These are phyloP conservation scores for Calycina marina DNA, from an alignment of 2,329 filamentous ascomycete species.

Conservation along the genomic window DNA sequence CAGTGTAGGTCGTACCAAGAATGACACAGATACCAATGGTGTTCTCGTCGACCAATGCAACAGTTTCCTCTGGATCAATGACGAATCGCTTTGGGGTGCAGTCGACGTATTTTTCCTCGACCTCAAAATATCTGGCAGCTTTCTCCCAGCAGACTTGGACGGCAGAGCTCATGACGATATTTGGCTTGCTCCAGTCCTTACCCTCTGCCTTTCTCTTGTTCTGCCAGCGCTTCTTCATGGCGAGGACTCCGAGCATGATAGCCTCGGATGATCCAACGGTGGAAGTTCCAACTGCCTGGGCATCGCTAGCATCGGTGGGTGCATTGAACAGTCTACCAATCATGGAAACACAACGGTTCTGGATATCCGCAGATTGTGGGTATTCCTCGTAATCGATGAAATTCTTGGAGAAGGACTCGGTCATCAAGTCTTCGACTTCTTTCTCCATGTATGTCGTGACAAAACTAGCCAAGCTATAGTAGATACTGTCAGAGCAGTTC, in stretches of 20 bases:
- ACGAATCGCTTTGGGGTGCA: slow-evolving; percentile 47
- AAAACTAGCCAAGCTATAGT: slow-evolving; percentile 66
- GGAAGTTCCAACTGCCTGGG: slow-evolving; percentile 68
- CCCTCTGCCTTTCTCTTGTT: slow-evolving; percentile 72
- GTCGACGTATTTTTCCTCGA: slow-evolving; percentile 73
- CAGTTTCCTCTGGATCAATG: slow-evolving; percentile 47
- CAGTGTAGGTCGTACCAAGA: slow-evolving; percentile 85
- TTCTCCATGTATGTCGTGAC: slow-evolving; percentile 98
- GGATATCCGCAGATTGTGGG: slow-evolving; percentile 67
- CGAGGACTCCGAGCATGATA: slow-evolving; percentile 69
- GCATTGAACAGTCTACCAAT: slow-evolving; percentile 83
- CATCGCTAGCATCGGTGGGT: slow-evolving; percentile 38
- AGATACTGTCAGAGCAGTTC: slow-evolving; percentile 1
- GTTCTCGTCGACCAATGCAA: slow-evolving; percentile 48
- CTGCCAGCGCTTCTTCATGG: slow-evolving; percentile 94
- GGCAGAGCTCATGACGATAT: slow-evolving; percentile 90
- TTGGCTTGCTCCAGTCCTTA: slow-evolving; percentile 67
- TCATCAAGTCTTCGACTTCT: slow-evolving; percentile 91
- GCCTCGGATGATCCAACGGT: slow-evolving; percentile 83
- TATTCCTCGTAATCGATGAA: slow-evolving; percentile 87
- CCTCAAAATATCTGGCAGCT: slow-evolving; percentile 75
- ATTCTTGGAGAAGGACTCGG: slow-evolving; percentile 84
- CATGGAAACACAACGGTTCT: slow-evolving; percentile 86
- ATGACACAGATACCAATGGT: slow-evolving; percentile 88
- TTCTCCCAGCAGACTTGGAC: slow-evolving; percentile 99